phyloP scores from a whole-genome alignment of 192 early-diverging fungal genomes.

The Oehlia diaphana region DNA sequence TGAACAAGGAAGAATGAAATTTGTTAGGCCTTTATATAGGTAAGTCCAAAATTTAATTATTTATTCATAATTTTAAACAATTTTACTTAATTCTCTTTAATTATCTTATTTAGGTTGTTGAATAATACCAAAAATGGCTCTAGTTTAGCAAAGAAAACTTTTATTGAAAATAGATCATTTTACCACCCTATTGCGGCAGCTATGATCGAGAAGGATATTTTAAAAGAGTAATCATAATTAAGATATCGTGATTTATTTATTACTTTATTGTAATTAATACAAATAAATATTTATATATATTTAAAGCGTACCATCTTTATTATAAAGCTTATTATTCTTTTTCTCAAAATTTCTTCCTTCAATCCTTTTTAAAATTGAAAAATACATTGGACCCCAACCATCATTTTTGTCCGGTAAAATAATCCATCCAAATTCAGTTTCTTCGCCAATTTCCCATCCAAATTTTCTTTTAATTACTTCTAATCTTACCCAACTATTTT shows the following conservation, averaged over 20 bases:
- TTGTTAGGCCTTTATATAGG: constrained; percentile 77
- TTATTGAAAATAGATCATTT: constrained; percentile 69
- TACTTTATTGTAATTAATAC: not conserved
- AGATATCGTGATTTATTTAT: not conserved
- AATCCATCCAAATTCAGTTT: constrained; percentile 54
- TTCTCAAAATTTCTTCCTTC: constrained; percentile 15
- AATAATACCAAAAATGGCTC: constrained; percentile 69
- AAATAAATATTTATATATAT: too few species aligned
- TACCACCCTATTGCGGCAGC: constrained; percentile 93
- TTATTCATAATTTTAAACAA: not conserved
- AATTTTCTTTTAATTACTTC: constrained; percentile 31
- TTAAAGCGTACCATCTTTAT: too few species aligned
- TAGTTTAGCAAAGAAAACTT: constrained; percentile 77
- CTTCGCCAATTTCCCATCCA: constrained; percentile 48
- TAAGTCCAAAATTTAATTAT: constrained; percentile 17
- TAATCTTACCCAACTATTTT: constrained; percentile 37
- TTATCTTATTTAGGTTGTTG: constrained; percentile 48
- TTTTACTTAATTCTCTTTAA: not conserved
- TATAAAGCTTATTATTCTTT: not conserved
- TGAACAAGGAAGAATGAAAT: constrained; percentile 95
- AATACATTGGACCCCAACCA: constrained; percentile 59
- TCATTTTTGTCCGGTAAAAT: constrained; percentile 50
- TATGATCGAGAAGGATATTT: constrained; percentile 88
- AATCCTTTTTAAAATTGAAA: constrained; percentile 42
- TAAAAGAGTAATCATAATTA: not conserved